These are phyloP conservation scores for Salvia hispanica DNA, from an alignment of 257 asterid genomes.

Conservation along the genomic window DNA sequence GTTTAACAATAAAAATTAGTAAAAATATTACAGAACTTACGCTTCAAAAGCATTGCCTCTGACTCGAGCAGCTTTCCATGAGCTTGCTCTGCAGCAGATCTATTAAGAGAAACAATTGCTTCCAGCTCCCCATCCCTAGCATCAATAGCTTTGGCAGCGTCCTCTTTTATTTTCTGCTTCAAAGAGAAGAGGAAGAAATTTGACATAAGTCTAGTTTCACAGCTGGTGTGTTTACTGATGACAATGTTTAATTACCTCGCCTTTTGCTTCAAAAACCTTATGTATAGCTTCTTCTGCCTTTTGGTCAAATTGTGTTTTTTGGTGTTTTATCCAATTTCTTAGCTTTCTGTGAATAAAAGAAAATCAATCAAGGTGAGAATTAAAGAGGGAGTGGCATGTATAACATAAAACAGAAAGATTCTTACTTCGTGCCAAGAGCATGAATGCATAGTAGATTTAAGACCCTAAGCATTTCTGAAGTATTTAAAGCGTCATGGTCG, in stretches of 20 bases:
- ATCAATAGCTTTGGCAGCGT: too few species aligned
- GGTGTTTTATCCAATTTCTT: slow-evolving; percentile 67
- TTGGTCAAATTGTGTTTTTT: slow-evolving; percentile 37
- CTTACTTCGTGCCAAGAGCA: slow-evolving; percentile 67
- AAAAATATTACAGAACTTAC: too few species aligned
- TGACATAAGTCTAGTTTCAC: neutral
- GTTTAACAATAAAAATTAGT: too few species aligned
- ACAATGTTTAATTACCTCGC: slow-evolving; percentile 46
- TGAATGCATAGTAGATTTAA: slow-evolving; percentile 69
- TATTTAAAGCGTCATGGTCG: slow-evolving; percentile 50
- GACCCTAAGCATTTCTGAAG: slow-evolving; percentile 62
- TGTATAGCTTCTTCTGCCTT: slow-evolving; percentile 53
- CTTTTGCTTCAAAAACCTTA: slow-evolving; percentile 51
- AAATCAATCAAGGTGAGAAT: slow-evolving; percentile 2
- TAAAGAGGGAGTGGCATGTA: slow-evolving; percentile 7
- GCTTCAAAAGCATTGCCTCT: too few species aligned
- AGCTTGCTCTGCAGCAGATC: too few species aligned
- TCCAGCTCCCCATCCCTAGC: too few species aligned
- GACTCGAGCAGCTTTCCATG: too few species aligned
- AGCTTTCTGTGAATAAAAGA: slow-evolving; percentile 54
- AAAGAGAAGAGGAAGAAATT: neutral
- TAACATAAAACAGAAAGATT: slow-evolving; percentile 26
- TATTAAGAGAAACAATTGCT: too few species aligned
- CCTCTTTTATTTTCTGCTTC: too few species aligned
- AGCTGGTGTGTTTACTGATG: neutral